These are phyloP conservation scores for Senna tora DNA, from an alignment of 306 rosid genomes.

Conservation along the genomic window DNA sequence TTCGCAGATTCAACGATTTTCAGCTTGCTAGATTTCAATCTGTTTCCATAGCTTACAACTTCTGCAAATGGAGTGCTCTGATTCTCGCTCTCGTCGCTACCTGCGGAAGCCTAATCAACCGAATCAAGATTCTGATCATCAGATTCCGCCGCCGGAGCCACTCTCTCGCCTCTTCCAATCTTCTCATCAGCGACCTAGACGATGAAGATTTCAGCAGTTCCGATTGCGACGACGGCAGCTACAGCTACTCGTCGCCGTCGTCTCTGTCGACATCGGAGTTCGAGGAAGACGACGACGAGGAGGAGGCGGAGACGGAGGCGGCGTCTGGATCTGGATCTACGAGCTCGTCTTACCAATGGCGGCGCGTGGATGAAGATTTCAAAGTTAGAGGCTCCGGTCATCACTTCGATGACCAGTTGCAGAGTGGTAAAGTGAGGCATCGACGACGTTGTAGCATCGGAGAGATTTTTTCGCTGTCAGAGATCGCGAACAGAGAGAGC, in stretches of 20 bases:
- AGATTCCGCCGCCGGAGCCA: conserved; percentile 38
- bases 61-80: conserved; percentile 89
- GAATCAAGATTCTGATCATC: conserved; percentile 53
- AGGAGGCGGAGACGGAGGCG: too few relatives aligned
- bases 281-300: conserved; percentile 40
- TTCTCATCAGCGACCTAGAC: conserved; percentile 9
- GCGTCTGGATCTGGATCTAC: conserved; percentile 1
- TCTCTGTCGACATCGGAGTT: conserved; percentile 38
- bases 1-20: conserved; percentile 61
- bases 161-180: conserved; percentile 37
- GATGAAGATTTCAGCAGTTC: conserved; percentile 38
- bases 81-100: conserved; percentile 73
- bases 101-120: conserved; percentile 57
- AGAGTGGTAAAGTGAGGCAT: conserved; percentile 25
- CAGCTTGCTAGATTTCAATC: conserved; percentile 41
- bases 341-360: conserved; percentile 27
- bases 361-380: conserved; percentile 47
- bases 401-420: conserved; percentile 31
- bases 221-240: conserved; percentile 38
- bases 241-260: conserved; percentile 35
- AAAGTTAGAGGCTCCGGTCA: conserved; percentile 45
- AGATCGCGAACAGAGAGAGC: conserved; percentile 57
- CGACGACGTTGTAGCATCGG: conserved; percentile 54
- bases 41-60: conserved; percentile 44
- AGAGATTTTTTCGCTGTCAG: conserved; percentile 60